Conservation (phyloP, 306 rosid species). For the Cicer bijugum region DNA sequence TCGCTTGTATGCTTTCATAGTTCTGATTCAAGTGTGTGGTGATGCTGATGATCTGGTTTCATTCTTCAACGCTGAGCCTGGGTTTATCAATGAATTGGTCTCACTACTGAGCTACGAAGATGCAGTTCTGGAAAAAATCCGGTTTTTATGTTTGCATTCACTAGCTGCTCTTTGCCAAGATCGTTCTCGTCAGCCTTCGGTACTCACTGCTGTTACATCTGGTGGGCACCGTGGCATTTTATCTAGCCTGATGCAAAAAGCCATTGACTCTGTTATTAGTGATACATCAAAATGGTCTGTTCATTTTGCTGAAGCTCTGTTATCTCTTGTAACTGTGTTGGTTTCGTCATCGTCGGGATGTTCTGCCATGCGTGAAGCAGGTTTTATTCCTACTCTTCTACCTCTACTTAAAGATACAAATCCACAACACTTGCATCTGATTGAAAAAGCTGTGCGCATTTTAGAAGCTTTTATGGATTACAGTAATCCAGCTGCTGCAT, state of each 20-base stretch:
- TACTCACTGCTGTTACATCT: slow-evolving; percentile 86
- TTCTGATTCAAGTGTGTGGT: slow-evolving; percentile 88
- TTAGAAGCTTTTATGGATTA: slow-evolving; percentile 98
- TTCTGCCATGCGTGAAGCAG: slow-evolving; percentile 96
- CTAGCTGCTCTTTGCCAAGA: slow-evolving; percentile 96
- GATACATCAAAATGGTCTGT: slow-evolving; percentile 79
- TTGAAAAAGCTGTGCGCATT: slow-evolving; percentile 89
- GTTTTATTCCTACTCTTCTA: slow-evolving; percentile 90
- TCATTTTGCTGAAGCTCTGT: slow-evolving; percentile 86
- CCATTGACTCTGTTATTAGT: slow-evolving; percentile 73
- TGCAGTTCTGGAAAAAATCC: slow-evolving; percentile 75
- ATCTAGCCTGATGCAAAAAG: slow-evolving; percentile 94
- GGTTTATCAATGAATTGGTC: slow-evolving; percentile 90
- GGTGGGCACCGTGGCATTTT: slow-evolving; percentile 98
- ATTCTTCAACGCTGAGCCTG: slow-evolving; percentile 95
- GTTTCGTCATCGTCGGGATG: slow-evolving; percentile 96
- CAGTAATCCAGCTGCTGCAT: slow-evolving; percentile 93
- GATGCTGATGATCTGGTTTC: slow-evolving; percentile 84
- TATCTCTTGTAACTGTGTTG: slow-evolving; percentile 87
- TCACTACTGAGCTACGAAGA: slow-evolving; percentile 86
- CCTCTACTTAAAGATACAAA: slow-evolving; percentile 91
- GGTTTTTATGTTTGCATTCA: slow-evolving; percentile 79
- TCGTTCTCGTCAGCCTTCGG: slow-evolving; percentile 82
- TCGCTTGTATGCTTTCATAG: slow-evolving; percentile 89
- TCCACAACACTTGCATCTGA: slow-evolving; percentile 94